Base-by-base conservation (phyloP, 257 asterid genomes). In the Jasminum sambac region DNA sequence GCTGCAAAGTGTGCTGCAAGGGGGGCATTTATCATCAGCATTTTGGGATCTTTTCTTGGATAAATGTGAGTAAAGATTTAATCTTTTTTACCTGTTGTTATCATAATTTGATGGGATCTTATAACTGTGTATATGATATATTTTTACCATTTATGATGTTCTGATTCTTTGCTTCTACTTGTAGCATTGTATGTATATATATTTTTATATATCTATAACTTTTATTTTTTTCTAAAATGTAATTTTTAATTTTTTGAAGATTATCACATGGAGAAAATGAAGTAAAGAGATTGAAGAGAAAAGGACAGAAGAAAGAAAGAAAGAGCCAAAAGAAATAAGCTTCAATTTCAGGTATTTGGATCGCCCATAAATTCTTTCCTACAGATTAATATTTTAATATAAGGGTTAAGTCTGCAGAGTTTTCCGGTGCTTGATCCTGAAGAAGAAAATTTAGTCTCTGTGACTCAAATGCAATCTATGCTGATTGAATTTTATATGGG, bases 11-110 rank as follows among this genome's bases (percentile, higher is more conserved):
- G 62, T 55, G 19, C 23, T 2, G 34, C 19, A 3, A 55, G 2
- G 19, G 34, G 62, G 34, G 34, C 34, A 8, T 55, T 55, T 23
- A 30, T 24, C 36, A 21, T 55, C 23, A 40, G 70, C 24, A 40
- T 11, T 71, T 36, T 69, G 42, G 76, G 67, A 81, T 74, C 84
- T 44, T 76, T 76, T 17, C 77, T 72, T 77, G 83, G 76, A 81
- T 72, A 79, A 55, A 39, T 76, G 81, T 74, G 50, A 78, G 78
- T 77, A 66, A 72, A 84, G 83, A 81, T 81, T 81, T 79, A 66
- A 60, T 39, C 82, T 72, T 84, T 76, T 52, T 19, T 17, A 6
- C 14, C 17, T 50, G 0, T 52, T 61, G 17, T 52, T 46, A n/a
- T n/a, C n/a, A 14, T 44, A 44, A 50, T 72, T 69, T 34, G 11